Base-by-base conservation (phyloP, 352 stramenopile genomes). In the Pythium apleroticum region DNA sequence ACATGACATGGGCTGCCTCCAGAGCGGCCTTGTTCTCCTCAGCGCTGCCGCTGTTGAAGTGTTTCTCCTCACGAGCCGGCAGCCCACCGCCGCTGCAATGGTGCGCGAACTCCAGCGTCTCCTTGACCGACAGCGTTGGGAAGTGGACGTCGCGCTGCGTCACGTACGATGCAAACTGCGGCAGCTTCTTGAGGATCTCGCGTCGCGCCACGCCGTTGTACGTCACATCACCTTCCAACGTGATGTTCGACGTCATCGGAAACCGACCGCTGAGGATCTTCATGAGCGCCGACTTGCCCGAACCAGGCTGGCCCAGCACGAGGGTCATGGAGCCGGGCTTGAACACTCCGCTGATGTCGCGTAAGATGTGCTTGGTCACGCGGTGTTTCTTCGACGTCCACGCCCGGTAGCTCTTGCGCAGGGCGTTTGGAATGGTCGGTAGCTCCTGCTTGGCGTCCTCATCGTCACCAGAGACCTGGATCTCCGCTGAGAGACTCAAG, bases 261-360 rank as follows among this genome's bases (percentile, higher is more conserved):
- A 87, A 85, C 2, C 75, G 74, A 9, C 74, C 74, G 41, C 69
- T 79, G 20, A 87, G 61, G 14, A 82, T 25, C 67, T 87, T 87
- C 69, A 87, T 80, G 49, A 81, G 52, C 43, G 80, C 70, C 8
- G 76, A 75, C 61, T 86, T 84, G 57, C 75, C 77, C 1, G 77
- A 82, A 4, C 67, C 68, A 4, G 74, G 76, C 65, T 85, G 74
- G 5, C 76, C 78, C 14, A 85, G 65, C n/a, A 87, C 65, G 25
- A 87, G 73, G 28, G 78, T 87, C 46, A 84, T 54, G 1, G 72
- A 81, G 10, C 78, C 74, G 0, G 77, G 75, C 19, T 73, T 68
- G 62, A 86, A 84, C 30, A 60, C 58, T 1, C 75, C 77, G 17
- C 56, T 77, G 6, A 83, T 39, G 28, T 74, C 65, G 11, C 35